Conservation (phyloP, 2,329 filamentous ascomycete species). For the Incumbomyces lentus region DNA sequence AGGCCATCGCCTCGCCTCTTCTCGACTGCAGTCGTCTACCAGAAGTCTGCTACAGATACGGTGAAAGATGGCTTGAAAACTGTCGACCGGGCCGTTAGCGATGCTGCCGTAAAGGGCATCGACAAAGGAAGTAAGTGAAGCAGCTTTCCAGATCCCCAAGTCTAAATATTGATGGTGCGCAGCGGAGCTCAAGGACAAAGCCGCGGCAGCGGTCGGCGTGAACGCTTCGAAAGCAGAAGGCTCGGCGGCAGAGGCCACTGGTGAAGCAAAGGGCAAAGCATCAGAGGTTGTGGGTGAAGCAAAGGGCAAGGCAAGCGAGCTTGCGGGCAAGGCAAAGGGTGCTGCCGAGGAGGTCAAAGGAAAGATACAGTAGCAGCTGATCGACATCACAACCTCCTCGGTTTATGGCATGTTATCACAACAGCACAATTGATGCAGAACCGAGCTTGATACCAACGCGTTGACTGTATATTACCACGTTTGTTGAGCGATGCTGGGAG, state of each 20-base stretch:
- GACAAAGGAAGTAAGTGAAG: conserved; percentile 48
- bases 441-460: too few species aligned
- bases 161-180: too few species aligned
- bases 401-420: too few species aligned
- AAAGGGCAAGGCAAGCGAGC: conserved; percentile 27
- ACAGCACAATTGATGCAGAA: too few species aligned
- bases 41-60: conserved; percentile 44
- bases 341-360: neutral
- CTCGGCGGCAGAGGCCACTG: conserved; percentile 31
- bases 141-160: too few species aligned
- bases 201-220: conserved; percentile 32
- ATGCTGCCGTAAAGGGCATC: conserved; percentile 50
- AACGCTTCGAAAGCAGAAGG: conserved; percentile 38
- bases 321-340: conserved; percentile 21
- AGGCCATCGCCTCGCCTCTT: conserved; percentile 28
- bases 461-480: too few species aligned
- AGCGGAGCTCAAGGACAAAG: conserved; percentile 43
- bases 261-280: conserved; percentile 28
- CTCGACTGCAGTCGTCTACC: conserved; percentile 39
- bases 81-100: conserved; percentile 46
- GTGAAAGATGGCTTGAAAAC: conserved; percentile 50
- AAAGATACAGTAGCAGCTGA: neutral
- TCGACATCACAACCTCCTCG: too few species aligned
- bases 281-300: conserved; percentile 23
- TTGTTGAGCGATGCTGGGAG: too few species aligned